Percentiles rank a stretch among this genome's conserved stretches.
Evolutionary conservation across 257 asterid species (phyloP).

Genomic region (Solanum pinnatisectum): DNA sequence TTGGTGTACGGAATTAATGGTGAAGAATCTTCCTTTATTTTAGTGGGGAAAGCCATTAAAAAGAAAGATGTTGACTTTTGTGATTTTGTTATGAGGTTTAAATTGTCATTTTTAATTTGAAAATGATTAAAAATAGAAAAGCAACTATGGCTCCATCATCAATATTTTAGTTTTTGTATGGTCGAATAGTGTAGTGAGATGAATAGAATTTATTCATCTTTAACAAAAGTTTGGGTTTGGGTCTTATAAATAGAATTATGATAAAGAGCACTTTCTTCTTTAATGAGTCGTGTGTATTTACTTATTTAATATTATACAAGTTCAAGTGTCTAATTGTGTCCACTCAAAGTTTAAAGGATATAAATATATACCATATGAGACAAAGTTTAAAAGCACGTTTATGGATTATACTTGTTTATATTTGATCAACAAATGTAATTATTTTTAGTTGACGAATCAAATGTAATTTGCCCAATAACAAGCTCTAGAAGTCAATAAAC

Average conservation of each 20-base stretch:
- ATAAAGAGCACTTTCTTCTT: neutral
- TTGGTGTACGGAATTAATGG: neutral
- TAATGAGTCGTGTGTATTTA: neutral
- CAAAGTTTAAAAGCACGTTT: too few species aligned
- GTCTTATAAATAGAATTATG: neutral
- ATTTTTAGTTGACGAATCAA: too few species aligned
- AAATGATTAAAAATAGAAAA: neutral
- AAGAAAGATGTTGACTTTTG: neutral
- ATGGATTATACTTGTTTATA: neutral
- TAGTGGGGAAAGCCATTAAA: neutral
- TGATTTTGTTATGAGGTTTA: neutral
- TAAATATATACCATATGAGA: too few species aligned
- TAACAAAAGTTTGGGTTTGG: neutral
- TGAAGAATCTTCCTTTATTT: neutral
- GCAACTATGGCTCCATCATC: neutral
- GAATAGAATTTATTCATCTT: neutral
- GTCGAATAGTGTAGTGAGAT: neutral
- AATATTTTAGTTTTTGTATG: neutral
- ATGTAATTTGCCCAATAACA: neutral
- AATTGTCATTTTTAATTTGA: neutral
- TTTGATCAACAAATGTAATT: neutral
- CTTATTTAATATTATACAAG: too few species aligned
- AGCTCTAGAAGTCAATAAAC: neutral
- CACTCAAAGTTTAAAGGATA: rapidly evolving
- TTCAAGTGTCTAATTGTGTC: rapidly evolving